These are phyloP conservation scores for Cryphonectria carpinicola DNA, from an alignment of 2,329 filamentous ascomycete genomes.

Conservation along the genomic window DNA sequence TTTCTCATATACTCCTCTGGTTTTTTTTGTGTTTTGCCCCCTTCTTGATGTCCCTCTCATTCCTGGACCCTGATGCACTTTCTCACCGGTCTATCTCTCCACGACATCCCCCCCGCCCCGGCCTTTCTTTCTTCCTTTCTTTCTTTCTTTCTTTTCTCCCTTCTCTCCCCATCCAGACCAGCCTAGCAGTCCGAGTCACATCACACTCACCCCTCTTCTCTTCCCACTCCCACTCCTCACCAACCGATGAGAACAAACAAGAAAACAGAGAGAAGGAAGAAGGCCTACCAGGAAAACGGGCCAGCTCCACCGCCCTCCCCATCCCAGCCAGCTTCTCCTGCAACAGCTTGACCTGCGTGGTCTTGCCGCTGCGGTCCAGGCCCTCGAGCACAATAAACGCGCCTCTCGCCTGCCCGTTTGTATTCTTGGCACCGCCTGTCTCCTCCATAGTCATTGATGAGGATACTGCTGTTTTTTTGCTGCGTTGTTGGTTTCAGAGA, in stretches of 20 bases:
- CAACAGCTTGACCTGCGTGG: conserved; percentile 80
- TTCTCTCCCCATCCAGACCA: too few relatives aligned
- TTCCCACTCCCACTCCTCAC: background rate
- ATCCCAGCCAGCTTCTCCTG: conserved; percentile 56
- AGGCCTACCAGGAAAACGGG: conserved; percentile 61
- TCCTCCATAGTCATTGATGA: background rate
- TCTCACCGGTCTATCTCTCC: too few relatives aligned
- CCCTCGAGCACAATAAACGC: conserved; percentile 85
- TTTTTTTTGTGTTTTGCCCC: too few relatives aligned
- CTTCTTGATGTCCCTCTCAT: too few relatives aligned
- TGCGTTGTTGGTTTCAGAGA: background rate
- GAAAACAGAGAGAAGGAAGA: background rate
- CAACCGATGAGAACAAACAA: background rate
- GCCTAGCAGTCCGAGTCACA: background rate
- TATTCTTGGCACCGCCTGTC: background rate
- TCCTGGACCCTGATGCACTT: too few relatives aligned
- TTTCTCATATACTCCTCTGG: background rate
- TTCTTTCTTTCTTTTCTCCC: too few relatives aligned
- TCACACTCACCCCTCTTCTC: background rate
- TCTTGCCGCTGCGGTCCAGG: conserved; percentile 88
- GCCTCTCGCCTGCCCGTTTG: conserved; percentile 46
- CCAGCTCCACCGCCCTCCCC: conserved; percentile 54
- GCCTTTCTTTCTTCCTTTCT: too few relatives aligned
- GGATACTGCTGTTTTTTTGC: background rate
- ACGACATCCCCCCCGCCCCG: too few relatives aligned